Base-by-base conservation (phyloP, 225 moss, liverwort and hornwort species). In the Bryoerythrophyllum caledonicum region DNA sequence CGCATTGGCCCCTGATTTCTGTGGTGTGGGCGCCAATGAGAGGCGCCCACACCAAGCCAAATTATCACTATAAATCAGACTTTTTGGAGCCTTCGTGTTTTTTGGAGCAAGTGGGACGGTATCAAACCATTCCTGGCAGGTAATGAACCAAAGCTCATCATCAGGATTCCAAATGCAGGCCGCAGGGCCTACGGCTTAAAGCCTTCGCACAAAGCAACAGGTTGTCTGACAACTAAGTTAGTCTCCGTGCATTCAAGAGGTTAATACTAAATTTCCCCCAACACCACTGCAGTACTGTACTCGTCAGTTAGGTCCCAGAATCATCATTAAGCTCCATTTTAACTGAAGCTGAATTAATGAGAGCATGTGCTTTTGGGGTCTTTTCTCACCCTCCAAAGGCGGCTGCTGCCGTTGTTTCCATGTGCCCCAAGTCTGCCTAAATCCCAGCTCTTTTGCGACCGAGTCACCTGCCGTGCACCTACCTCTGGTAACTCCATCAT, bases 11-110 rank as follows among this genome's bases (percentile, higher is more conserved):
- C 76, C 15, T 37, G 2, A 13, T 10, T 51, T 68, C 51, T n/a
- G 60, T 68, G 60, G 68, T 76, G n/a, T n/a, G n/a, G n/a, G n/a
- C n/a, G n/a, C 76, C 60, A 76, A 68, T 76, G 0, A 25, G 14
- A 15, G 20, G n/a, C 2, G 15, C 14, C 35, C 27, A 15, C 35
- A 14, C 25, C 0, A 15, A 1, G 26, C 52, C 52, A 40, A 69
- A 35, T 25, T 14, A 5, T 14, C 15, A 21, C 44, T 44, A 43
- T 57, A 16, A 37, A 8, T 26, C 5, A 13, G 8, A 25, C 35
- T 48, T 35, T 76, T 51, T 62, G 77, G 62, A 51, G 14, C 53
- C 23, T 61, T 77, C 24, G 51, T 68, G 76, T 76, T 37, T 49
- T 37, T 51, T 34, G 13, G 56, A 60, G 49, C 60, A 60, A 76